These are phyloP conservation scores for Colletotrichum tofieldiae DNA, from an alignment of 2,329 filamentous ascomycete species.

Conservation along the genomic window DNA sequence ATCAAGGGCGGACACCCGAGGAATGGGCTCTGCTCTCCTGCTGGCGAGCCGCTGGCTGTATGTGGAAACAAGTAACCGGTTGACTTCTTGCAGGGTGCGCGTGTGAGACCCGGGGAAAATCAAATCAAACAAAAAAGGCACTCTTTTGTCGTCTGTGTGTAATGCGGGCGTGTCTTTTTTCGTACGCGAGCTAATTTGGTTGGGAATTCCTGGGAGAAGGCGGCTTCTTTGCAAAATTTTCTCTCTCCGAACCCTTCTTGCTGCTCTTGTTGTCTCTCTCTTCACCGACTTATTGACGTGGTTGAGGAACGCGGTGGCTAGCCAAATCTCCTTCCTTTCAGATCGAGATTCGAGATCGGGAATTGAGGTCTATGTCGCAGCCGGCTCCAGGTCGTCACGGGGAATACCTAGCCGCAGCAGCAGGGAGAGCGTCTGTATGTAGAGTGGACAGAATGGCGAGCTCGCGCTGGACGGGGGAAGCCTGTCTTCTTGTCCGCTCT, in stretches of 20 bases:
- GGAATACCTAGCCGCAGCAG: background rate
- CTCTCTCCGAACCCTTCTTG: background rate
- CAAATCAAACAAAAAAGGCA: background rate
- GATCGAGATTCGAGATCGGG: conserved; percentile 41
- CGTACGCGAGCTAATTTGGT: conserved; percentile 33
- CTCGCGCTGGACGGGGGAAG: conserved; percentile 32
- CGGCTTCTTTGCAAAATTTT: conserved; percentile 25
- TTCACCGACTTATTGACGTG: conserved; percentile 42
- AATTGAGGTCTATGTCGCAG: conserved; percentile 31
- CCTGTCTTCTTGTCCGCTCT: conserved; percentile 25
- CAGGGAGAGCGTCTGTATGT: background rate
- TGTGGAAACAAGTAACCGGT: conserved; percentile 11
- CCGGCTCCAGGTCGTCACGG: conserved; percentile 22
- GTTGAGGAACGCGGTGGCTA: conserved; percentile 29
- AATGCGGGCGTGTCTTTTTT: conserved; percentile 14
- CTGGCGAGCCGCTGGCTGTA: conserved; percentile 8
- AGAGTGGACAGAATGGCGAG: conserved; percentile 13
- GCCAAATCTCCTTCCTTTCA: conserved; percentile 4
- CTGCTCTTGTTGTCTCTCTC: conserved; percentile 2
- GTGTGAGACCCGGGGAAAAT: conserved; percentile 33
- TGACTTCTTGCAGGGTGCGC: background rate
- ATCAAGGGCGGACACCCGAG: conserved; percentile 12
- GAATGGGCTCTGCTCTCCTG: conserved; percentile 9
- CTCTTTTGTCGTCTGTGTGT: conserved; percentile 23
- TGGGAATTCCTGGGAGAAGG: conserved; percentile 19